A percentile compares a stretch with the other conserved stretches of the same genome.
Conservation (phyloP, 177 flowering plant genomes). For the Telopea speciosissima region DNA sequence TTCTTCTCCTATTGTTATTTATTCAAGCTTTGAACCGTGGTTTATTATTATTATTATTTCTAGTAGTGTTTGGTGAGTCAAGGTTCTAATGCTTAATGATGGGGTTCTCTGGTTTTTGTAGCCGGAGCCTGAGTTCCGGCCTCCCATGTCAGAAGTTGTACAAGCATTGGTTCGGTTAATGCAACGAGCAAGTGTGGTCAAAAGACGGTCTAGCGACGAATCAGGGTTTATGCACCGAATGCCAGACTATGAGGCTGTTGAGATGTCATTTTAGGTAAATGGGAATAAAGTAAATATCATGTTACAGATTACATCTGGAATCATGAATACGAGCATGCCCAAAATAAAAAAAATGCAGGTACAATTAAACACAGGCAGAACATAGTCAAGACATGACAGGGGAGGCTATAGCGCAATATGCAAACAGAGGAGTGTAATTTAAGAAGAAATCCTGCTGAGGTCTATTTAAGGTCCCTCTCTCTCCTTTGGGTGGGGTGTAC, state of each 20-base stretch:
- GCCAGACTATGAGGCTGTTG: conserved; percentile 72
- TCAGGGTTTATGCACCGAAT: conserved; percentile 58
- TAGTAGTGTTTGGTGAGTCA: background rate
- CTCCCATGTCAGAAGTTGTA: conserved; percentile 97
- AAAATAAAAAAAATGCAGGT: conserved; percentile 16
- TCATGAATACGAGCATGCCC: conserved; percentile 23
- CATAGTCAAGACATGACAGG: background rate
- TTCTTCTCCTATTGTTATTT: background rate
- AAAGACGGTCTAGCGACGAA: conserved; percentile 76
- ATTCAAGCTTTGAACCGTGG: background rate
- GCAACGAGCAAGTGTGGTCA: conserved; percentile 80
- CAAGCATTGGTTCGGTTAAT: conserved; percentile 82
- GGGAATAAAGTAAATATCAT: background rate
- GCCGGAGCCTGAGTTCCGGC: conserved; percentile 98
- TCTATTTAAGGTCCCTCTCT: background rate
- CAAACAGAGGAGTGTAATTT: background rate
- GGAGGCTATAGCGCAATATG: background rate
- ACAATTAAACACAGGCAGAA: background rate
- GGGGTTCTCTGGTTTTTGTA: conserved; percentile 21
- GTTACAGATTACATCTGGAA: conserved; percentile 13
- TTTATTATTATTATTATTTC: background rate
- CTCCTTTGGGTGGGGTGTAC: background rate
- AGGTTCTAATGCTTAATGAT: background rate
- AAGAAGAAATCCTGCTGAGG: background rate
- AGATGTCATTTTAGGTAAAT: conserved; percentile 41